Evolutionary conservation across 768 basidiomycete species (phyloP), one percentile per base, ranked within the genome.

Genomic region (Dictyophora rubrovolvata): DNA sequence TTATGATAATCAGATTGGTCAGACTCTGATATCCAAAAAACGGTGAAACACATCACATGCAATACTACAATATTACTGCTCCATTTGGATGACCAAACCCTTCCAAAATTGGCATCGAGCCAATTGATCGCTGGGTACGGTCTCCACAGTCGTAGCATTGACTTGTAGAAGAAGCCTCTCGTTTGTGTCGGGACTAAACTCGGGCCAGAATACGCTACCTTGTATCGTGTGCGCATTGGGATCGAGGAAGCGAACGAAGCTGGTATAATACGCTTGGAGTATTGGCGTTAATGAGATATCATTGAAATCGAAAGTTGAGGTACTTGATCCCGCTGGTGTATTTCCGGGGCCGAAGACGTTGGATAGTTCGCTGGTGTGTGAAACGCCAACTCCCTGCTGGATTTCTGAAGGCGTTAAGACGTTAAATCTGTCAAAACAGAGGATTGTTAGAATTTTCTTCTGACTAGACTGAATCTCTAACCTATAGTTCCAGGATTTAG

Each of bases 141-240:
- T 42, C 23, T 61, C 60, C 11, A 61, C 34, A 20, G 33, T 47
- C 20, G 60, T 61, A n/a, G 55, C 55, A 52, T 61, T 61, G 20
- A 56, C 55, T 34, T 61, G 54, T 50, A 61, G 20, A n/a, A 61
- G 37, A 20, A 61, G 33, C 18, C 55, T 33, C 33, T 50, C 28
- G 21, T 56, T 48, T 23, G 55, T 20, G 20, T 47, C 16, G 21
- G 34, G 23, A 12, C 12, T 42, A 47, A 56, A 55, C 17, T 52
- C 37, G 14, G 55, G 54, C 55, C 60, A 56, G 48, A 56, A 61
- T 9, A 61, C 54, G 20, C 60, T 61, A 16, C 23, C 56, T 11
- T 17, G 71, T 78, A 65, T 54, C 83, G 83, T 84, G 71, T 85
- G 83, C 62, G 76, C 80, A 65, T 86, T 83, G 1, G 57, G 57